Conservation (phyloP, 345 rosid genomes). For the Geranium rotundifolium region DNA sequence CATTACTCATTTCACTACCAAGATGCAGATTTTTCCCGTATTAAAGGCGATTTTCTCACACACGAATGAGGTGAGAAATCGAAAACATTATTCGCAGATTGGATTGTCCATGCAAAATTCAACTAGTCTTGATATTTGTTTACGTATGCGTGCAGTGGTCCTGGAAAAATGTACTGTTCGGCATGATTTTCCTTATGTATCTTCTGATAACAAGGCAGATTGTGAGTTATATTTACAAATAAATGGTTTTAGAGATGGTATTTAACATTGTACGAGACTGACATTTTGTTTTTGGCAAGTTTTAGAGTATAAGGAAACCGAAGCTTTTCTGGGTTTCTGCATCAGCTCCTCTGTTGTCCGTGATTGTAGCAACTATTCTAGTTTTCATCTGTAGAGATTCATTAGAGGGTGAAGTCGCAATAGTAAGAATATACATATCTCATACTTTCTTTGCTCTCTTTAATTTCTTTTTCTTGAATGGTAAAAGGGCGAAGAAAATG, state of each 20-base stretch:
- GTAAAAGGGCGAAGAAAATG: no score
- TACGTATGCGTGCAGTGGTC: not conserved
- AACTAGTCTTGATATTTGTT: not conserved
- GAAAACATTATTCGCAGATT: no score
- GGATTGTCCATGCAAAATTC: no score
- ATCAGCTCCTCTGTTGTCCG: not conserved
- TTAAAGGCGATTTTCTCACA: constrained; percentile 18
- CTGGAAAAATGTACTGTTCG: not conserved
- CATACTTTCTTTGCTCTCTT: no score
- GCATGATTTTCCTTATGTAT: not conserved
- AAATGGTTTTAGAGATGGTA: not conserved
- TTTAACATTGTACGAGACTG: no score
- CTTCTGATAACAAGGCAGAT: not conserved
- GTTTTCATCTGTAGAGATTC: not conserved
- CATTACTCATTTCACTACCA: constrained; percentile 26
- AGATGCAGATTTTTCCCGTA: constrained; percentile 31
- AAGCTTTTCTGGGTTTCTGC: not conserved
- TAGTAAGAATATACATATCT: not conserved
- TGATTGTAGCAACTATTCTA: not conserved
- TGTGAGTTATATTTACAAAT: not conserved
- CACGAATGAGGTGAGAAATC: constrained; percentile 19
- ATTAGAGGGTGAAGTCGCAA: not conserved
- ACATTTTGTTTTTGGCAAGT: no score
- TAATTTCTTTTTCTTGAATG: no score
- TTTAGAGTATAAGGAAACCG: not conserved